Evolutionary conservation across 352 stramenopile genomes (phyloP), one percentile per base, ranked within the genome.

Genomic region (Pythium rishiriense): DNA sequence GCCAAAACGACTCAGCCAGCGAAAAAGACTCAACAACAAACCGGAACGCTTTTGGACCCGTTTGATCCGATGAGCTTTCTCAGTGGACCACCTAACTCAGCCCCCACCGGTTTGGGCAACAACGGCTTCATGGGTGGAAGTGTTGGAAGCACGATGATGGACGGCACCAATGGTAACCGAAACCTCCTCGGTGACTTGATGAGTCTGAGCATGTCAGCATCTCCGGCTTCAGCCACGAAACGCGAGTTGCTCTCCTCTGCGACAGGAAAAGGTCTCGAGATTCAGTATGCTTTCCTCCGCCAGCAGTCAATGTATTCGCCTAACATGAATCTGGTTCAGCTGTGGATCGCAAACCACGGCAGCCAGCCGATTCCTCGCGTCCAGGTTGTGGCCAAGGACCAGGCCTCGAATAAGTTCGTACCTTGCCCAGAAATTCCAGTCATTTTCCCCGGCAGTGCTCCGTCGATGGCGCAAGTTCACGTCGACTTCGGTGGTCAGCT

Each of bases 351-450:
- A 19, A 85, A 90, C 68, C 39, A 83, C 24, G 64, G 66, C 19
- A 58, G 63, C 12, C 61, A 72, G 17, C 63, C 74, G 1, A 72
- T 87, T 35, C 69, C 74, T 17, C 72, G 73, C 14, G 72, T 89
- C 33, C 64, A 70, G 46, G 63, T 83, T 21, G 29, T 75, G 11
- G 61, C 64, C 12, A 58, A 68, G 29, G 46, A 67, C 14, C 39
- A 46, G 29, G 55, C 8, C 5, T 42, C 56, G 15, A 58, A 28
- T 29, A 64, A 83, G 31, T 76, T 97, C 25, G 70, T 94, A 41
- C 75, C 86, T 19, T 97, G 93, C 65, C 75, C 83, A 3, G 84
- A 96, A 62, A 79, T 97, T 21, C 80, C 89, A 11, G 79, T 96
- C 11, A 62, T 97, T 25, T 91, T 93, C 52, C 83, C 89, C 43